A percentile compares a stretch with the other conserved stretches of the same genome.
Evolutionary conservation across 2,329 filamentous ascomycete genomes (phyloP).

Genomic region (Colletotrichum sp.): DNA sequence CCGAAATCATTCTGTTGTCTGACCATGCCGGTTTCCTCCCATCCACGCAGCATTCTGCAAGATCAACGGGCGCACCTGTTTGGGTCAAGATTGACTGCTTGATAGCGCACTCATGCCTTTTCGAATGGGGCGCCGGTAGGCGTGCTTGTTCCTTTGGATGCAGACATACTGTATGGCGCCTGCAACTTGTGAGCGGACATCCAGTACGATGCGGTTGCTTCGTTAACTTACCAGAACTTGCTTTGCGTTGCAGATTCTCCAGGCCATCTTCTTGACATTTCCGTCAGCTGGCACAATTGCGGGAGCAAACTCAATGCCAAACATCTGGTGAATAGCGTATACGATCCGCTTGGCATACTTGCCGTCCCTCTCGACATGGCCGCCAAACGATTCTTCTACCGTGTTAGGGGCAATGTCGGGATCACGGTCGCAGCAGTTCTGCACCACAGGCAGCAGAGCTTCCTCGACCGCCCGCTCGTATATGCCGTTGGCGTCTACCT

Average conservation of each 20-base stretch:
- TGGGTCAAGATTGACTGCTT: neutral
- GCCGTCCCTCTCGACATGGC: conserved; percentile 81
- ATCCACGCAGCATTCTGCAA: neutral
- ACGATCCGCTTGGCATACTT: conserved; percentile 92
- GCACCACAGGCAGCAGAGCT: conserved; percentile 80
- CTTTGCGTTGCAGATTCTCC: conserved; percentile 95
- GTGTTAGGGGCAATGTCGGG: conserved; percentile 86
- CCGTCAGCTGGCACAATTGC: conserved; percentile 93
- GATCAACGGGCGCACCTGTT: neutral
- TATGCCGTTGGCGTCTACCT: conserved; percentile 62
- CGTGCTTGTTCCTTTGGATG: conserved; percentile 66
- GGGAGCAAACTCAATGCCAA: conserved; percentile 93
- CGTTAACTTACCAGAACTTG: conserved; percentile 78
- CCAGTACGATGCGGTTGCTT: no score
- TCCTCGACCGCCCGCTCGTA: conserved; percentile 76
- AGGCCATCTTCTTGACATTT: conserved; percentile 87
- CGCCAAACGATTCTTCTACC: conserved; percentile 82
- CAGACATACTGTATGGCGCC: conserved; percentile 77
- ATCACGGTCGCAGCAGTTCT: conserved; percentile 92
- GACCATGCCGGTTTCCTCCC: neutral
- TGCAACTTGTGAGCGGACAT: conserved; percentile 34
- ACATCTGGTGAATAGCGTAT: conserved; percentile 95
- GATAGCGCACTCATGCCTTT: neutral
- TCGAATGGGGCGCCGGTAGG: conserved; percentile 30
- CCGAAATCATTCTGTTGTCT: neutral